Evolutionary conservation across 2,329 filamentous ascomycete genomes (phyloP).

Genomic region (Aspergillus hiratsukae): DNA sequence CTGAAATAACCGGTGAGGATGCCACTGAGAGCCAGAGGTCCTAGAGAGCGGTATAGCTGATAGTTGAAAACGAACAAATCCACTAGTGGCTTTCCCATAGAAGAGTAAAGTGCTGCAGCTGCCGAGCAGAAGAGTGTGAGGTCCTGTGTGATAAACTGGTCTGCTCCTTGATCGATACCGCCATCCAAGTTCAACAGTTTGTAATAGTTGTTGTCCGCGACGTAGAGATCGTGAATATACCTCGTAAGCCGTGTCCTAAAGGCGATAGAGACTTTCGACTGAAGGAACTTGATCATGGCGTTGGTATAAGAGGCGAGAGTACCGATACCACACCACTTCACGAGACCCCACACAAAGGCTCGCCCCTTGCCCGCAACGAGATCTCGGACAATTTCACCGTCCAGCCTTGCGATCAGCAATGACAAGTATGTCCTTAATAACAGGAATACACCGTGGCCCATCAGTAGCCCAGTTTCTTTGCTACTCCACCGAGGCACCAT

Average conservation of each 20-base stretch:
- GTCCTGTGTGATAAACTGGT: conserved; percentile 97
- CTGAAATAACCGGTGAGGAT: conserved; percentile 90
- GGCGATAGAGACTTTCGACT: conserved; percentile 96
- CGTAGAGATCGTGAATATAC: conserved; percentile 97
- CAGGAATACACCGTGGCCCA: conserved; percentile 85
- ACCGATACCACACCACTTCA: conserved; percentile 94
- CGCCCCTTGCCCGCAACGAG: conserved; percentile 91
- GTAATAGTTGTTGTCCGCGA: conserved; percentile 93
- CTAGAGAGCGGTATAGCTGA: conserved; percentile 86
- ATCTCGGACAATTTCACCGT: conserved; percentile 94
- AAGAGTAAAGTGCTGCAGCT: conserved; percentile 89
- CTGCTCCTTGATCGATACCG: conserved; percentile 82
- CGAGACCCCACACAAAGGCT: conserved; percentile 78
- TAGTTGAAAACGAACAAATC: conserved; percentile 98
- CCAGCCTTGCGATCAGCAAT: conserved; percentile 82
- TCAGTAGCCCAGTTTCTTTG: conserved; percentile 85
- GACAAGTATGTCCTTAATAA: conserved; percentile 92
- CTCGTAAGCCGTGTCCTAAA: conserved; percentile 91
- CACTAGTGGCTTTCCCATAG: conserved; percentile 95
- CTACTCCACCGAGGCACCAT: conserved; percentile 95
- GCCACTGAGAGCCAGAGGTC: conserved; percentile 79
- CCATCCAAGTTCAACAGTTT: conserved; percentile 91
- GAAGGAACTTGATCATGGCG: conserved; percentile 97
- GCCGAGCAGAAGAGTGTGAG: conserved; percentile 91
- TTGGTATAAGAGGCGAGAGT: conserved; percentile 95